These are phyloP conservation scores for Didymella lethalis DNA, from an alignment of 2,329 filamentous ascomycete genomes.

Conservation along the genomic window DNA sequence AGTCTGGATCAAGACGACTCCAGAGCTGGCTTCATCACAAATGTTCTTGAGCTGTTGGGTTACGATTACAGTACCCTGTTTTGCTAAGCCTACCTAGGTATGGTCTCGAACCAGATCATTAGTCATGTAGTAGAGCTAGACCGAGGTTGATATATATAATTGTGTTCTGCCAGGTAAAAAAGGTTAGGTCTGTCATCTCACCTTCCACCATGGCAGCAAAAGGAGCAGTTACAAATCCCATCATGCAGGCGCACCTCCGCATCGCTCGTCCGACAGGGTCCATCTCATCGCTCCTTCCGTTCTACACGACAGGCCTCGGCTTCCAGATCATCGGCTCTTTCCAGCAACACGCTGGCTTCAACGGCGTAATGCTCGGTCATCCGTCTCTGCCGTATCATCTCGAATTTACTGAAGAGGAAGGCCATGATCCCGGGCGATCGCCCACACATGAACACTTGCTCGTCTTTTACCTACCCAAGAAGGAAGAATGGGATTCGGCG, in stretches of 20 bases:
- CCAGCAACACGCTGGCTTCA: conserved; percentile 51
- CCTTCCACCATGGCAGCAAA: no score
- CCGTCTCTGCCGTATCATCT: conserved; percentile 53
- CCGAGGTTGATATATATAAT: no score
- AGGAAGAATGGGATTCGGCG: conserved; percentile 38
- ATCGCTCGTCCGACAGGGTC: conserved; percentile 55
- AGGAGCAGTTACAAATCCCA: not conserved
- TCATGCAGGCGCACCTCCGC: conserved; percentile 42
- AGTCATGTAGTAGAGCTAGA: no score
- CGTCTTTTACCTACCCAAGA: conserved; percentile 54
- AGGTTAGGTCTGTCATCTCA: no score
- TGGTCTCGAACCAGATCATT: no score
- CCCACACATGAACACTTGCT: conserved; percentile 57
- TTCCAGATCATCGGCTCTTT: conserved; percentile 50
- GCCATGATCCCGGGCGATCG: conserved; percentile 47
- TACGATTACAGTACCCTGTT: no score
- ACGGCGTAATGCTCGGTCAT: conserved; percentile 55
- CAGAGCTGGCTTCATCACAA: no score
- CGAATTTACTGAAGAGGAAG: conserved; percentile 53
- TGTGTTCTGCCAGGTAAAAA: no score
- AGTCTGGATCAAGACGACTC: no score
- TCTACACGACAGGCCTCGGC: conserved; percentile 55
- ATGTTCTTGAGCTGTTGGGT: no score
- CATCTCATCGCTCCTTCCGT: conserved; percentile 51
- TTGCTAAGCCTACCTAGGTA: no score